A percentile compares a stretch with the other conserved stretches of the same genome.
These are phyloP conservation scores for Hymenoscyphus fructigenus DNA, from an alignment of 2,329 filamentous ascomycete species.

Conservation along the genomic window DNA sequence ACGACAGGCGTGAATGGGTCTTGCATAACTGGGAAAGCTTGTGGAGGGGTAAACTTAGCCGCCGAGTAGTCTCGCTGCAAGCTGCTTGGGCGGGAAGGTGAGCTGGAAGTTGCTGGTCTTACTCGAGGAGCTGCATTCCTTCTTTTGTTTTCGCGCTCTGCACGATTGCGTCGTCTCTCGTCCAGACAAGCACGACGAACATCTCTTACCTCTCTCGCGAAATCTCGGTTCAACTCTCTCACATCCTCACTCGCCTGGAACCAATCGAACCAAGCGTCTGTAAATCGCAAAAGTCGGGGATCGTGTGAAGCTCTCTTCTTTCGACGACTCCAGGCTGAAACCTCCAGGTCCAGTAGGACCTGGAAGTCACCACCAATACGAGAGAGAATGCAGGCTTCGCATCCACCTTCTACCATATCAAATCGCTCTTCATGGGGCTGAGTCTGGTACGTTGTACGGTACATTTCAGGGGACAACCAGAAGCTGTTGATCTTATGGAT, in stretches of 20 bases:
- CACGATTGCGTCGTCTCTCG: background rate
- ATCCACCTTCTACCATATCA: conserved; percentile 39
- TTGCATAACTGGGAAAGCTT: background rate
- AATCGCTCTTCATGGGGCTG: conserved; percentile 33
- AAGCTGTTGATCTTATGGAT: conserved; percentile 22
- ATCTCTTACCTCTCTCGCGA: conserved; percentile 7
- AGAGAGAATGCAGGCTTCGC: conserved; percentile 53
- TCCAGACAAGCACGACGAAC: background rate
- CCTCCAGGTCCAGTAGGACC: conserved; percentile 46
- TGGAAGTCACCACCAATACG: conserved; percentile 45
- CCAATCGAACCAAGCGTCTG: conserved; percentile 1
- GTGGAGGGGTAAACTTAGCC: background rate
- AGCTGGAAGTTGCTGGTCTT: background rate
- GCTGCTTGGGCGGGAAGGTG: background rate
- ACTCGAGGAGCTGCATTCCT: background rate
- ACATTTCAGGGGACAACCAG: conserved; percentile 40
- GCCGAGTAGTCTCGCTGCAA: background rate
- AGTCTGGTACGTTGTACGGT: conserved; percentile 37
- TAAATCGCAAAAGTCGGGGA: background rate
- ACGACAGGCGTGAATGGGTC: background rate
- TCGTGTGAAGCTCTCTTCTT: background rate
- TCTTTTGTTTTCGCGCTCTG: background rate
- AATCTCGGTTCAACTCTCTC: background rate
- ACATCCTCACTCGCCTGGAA: background rate
- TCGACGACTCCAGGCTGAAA: conserved; percentile 39